These are phyloP conservation scores for Prunus kanzakura DNA, from an alignment of 306 rosid species.

Conservation along the genomic window DNA sequence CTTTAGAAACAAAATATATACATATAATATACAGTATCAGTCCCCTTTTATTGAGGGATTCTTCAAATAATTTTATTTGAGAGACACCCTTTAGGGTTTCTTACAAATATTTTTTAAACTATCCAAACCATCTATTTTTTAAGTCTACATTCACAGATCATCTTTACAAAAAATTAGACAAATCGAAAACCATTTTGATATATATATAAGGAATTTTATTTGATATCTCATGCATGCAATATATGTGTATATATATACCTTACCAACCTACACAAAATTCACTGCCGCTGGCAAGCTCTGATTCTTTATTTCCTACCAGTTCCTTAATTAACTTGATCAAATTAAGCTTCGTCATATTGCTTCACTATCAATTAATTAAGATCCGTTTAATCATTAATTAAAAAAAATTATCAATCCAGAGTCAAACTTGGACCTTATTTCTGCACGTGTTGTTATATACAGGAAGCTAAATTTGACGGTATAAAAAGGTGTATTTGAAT, in stretches of 20 bases:
- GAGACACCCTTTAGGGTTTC: too few relatives aligned
- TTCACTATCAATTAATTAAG: background rate
- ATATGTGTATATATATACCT: background rate
- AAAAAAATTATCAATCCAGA: background rate
- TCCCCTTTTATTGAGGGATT: too few relatives aligned
- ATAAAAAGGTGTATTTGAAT: background rate
- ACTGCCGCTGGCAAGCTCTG: background rate
- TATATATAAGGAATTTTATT: too few relatives aligned
- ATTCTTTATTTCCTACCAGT: background rate
- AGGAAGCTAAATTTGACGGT: conserved; percentile 5
- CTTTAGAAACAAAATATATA: too few relatives aligned
- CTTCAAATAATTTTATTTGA: too few relatives aligned
- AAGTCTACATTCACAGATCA: too few relatives aligned
- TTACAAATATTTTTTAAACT: too few relatives aligned
- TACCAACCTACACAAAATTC: background rate
- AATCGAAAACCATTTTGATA: too few relatives aligned
- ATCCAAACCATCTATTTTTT: too few relatives aligned
- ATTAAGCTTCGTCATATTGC: background rate
- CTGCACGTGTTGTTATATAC: background rate
- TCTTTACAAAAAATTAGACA: too few relatives aligned
- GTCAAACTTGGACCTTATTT: background rate
- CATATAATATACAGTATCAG: too few relatives aligned
- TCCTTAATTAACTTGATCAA: background rate
- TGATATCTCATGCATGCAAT: background rate
- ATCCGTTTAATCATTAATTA: background rate